Evolutionary conservation across 164 flowering plant species (phyloP), one percentile per base, ranked within the genome.

Genomic region (Cinnamomum chago): DNA sequence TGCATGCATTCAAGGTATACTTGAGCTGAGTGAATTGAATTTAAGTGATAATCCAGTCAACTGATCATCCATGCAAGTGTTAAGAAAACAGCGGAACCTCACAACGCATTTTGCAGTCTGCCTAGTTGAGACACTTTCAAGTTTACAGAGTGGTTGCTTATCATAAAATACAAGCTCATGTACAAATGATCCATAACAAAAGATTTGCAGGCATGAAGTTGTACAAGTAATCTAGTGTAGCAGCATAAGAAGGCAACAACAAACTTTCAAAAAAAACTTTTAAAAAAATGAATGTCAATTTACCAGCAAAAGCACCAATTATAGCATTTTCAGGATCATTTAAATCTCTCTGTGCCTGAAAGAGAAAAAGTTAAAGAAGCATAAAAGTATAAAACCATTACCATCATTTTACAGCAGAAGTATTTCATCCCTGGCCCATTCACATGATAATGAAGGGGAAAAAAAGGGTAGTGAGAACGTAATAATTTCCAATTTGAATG

Each of bases 291-390:
- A 9, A n/a, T 66, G 50, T 17, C 27, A 51, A 58, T 40, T 74
- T 86, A 93, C 98, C 99, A 65, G 99, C 90, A 86, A 92, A 91
- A 78, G 99, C 97, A 82, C 99, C 99, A 79, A 96, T 88, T 0
- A 94, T 55, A 69, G 99, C 98, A 82, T 89, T 94, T 81, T 96
- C 99, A 72, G 88, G 86, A 80, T 92, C 97, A 77, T 87, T 91
- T 62, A 92, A 80, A 62, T 91, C 95, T 79, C 92, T 88, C 62
- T 75, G 81, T 50, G 97, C 99, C 98, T 95, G 86, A 70, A 74
- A 66, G 81, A n/a, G 55, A 70, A 74, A 66, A 82, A n/a, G 55
- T 76, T 58, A 60, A 30, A 28, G 24, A 50, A 51, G n/a, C n/a
- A 55, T 14, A 55, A 55, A 18, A 13, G n/a, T n/a, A 55, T 14